Evolutionary conservation across 2,329 filamentous ascomycete species (phyloP).

Genomic region (Cladosporium sp.): DNA sequence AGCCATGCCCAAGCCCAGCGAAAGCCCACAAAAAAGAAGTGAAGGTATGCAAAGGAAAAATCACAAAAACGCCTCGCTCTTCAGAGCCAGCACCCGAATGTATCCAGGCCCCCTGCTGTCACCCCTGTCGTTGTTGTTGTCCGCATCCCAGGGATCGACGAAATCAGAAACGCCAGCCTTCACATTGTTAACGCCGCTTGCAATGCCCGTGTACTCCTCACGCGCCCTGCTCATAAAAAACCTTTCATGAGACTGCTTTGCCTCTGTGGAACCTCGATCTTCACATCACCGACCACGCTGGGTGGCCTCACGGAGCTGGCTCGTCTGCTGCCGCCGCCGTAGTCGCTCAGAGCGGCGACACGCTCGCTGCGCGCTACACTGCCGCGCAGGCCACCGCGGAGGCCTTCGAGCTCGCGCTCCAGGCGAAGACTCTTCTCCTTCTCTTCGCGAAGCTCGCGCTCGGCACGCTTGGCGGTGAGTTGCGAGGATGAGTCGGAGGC

Average conservation of each 20-base stretch:
- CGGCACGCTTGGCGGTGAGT: conserved; percentile 77
- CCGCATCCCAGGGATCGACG: conserved; percentile 6
- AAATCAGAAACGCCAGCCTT: conserved; percentile 18
- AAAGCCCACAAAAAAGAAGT: conserved; percentile 13
- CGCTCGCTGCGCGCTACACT: conserved; percentile 35
- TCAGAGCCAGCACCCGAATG: conserved; percentile 11
- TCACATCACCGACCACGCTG: conserved; percentile 32
- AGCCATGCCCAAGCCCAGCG: background rate
- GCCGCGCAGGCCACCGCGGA: conserved; percentile 68
- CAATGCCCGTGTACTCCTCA: conserved; percentile 19
- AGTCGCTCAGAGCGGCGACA: conserved; percentile 44
- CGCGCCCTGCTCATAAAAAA: conserved; percentile 47
- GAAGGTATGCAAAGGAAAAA: conserved; percentile 3
- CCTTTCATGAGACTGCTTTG: conserved; percentile 50
- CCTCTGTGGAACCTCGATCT: conserved; percentile 40
- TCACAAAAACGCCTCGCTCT: conserved; percentile 20
- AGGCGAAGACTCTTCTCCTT: conserved; percentile 75
- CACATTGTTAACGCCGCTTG: conserved; percentile 12
- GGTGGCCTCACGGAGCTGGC: conserved; percentile 46
- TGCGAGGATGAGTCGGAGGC: conserved; percentile 80
- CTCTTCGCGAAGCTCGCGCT: conserved; percentile 87
- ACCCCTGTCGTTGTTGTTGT: background rate
- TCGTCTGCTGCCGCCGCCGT: conserved; percentile 44
- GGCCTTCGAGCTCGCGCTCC: conserved; percentile 84
- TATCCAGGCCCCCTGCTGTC: conserved; percentile 4